A percentile compares a stretch with the other conserved stretches of the same genome.
These are phyloP conservation scores for Marchantia paleacea DNA, from an alignment of 225 moss, liverwort and hornwort species.

Conservation along the genomic window DNA sequence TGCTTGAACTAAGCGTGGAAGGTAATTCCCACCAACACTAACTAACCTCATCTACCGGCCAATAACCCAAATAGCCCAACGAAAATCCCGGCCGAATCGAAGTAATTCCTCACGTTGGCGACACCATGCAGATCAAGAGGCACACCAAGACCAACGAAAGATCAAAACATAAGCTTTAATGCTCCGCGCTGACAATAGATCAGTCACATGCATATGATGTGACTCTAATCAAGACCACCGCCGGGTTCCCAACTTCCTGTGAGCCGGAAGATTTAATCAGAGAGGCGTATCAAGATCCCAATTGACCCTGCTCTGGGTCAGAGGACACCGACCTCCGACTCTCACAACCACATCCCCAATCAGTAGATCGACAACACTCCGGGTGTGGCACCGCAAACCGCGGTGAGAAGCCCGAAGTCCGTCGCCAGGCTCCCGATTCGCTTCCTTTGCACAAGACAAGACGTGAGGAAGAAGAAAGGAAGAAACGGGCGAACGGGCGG, in stretches of 20 bases:
- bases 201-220: not conserved
- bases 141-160: not conserved
- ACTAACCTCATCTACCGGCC: not conserved
- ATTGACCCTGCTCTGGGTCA: not conserved
- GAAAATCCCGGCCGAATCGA: not conserved
- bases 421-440: slow-evolving; percentile 3
- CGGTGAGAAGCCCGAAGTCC: slow-evolving; percentile 14
- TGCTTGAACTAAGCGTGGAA: not conserved
- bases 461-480: slow-evolving; percentile 9
- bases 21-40: not conserved
- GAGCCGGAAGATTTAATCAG: not conserved
- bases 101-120: not conserved
- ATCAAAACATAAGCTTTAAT: not conserved
- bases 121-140: not conserved
- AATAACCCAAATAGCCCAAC: not conserved
- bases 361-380: not conserved
- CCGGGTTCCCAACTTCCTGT: not conserved
- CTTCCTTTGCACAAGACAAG: slow-evolving; percentile 2
- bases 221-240: not conserved
- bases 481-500: too few relatives aligned
- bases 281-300: not conserved
- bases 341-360: slow-evolving; percentile 10
- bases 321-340: not conserved
- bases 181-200: not conserved
- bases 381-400: slow-evolving; percentile 17